Evolutionary conservation across 495 filamentous ascomycete species (phyloP).

Genomic region (Penicillium malachiteum): DNA sequence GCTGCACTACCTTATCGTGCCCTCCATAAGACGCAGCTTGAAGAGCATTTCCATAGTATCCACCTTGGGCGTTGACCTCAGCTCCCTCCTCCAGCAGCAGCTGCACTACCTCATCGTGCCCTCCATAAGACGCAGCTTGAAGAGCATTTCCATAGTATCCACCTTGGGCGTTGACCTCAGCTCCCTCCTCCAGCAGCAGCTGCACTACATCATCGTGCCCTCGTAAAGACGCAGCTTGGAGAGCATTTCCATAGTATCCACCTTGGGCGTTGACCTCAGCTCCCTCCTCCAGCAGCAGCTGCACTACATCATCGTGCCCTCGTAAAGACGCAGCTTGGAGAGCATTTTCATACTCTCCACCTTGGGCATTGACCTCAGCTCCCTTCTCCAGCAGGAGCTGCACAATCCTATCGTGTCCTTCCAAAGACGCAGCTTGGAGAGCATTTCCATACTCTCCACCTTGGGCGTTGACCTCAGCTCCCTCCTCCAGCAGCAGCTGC

Average conservation of each 20-base stretch:
- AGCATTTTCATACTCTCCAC: background rate
- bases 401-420: background rate
- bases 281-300: background rate
- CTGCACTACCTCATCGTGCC: too few relatives aligned
- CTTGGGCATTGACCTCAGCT: background rate
- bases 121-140: too few relatives aligned
- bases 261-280: background rate
- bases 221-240: background rate
- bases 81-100: too few relatives aligned
- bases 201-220: too few relatives aligned
- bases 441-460: background rate
- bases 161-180: background rate
- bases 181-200: background rate
- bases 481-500: background rate
- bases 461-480: background rate
- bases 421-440: background rate
- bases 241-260: background rate
- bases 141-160: background rate
- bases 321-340: background rate
- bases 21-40: too few relatives aligned
- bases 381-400: background rate
- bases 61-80: too few relatives aligned
- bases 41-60: too few relatives aligned
- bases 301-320: background rate
- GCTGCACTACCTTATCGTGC: too few relatives aligned